phyloP scores from a whole-genome alignment of 257 asterid genomes.

The Ilex asprella region DNA sequence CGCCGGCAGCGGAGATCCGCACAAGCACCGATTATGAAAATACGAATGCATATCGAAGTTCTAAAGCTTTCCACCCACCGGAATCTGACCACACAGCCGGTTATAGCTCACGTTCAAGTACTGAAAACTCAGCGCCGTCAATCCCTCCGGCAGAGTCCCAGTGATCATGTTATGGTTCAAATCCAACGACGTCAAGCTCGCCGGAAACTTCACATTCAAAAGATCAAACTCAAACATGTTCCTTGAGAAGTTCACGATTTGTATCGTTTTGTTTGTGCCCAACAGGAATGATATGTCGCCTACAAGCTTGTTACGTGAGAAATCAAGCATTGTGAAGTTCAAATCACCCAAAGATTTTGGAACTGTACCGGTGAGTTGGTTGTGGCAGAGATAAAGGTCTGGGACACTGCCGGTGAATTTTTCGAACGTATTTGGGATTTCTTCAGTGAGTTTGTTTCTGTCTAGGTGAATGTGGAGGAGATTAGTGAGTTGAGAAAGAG shows the following conservation, averaged over 20 bases:
- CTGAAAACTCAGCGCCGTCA: slow-evolving; percentile 19
- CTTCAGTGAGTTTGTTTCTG: slow-evolving; percentile 47
- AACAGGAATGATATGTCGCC: slow-evolving; percentile 56
- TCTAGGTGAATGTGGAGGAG: slow-evolving; percentile 33
- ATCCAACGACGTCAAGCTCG: slow-evolving; percentile 28
- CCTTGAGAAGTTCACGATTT: slow-evolving; percentile 35
- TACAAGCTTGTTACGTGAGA: slow-evolving; percentile 16
- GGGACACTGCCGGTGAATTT: slow-evolving; percentile 28
- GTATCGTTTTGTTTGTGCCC: slow-evolving; percentile 43
- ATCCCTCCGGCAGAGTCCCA: slow-evolving; percentile 38
- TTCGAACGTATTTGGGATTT: slow-evolving; percentile 37
- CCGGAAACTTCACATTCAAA: slow-evolving; percentile 39
- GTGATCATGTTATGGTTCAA: slow-evolving; percentile 48
- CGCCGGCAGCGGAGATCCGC: no score
- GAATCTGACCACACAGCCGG: no score
- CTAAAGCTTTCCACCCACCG: no score
- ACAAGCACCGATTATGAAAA: no score
- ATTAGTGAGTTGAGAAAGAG: slow-evolving; percentile 21
- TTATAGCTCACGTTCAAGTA: not conserved
- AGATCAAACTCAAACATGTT: slow-evolving; percentile 50
- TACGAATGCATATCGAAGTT: no score
- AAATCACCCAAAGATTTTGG: slow-evolving; percentile 31
- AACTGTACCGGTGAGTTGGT: slow-evolving; percentile 44
- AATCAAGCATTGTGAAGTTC: slow-evolving; percentile 22
- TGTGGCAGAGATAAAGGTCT: slow-evolving; percentile 42